phyloP scores from a whole-genome alignment of 352 stramenopile species.

The Albugo laibachii region DNA sequence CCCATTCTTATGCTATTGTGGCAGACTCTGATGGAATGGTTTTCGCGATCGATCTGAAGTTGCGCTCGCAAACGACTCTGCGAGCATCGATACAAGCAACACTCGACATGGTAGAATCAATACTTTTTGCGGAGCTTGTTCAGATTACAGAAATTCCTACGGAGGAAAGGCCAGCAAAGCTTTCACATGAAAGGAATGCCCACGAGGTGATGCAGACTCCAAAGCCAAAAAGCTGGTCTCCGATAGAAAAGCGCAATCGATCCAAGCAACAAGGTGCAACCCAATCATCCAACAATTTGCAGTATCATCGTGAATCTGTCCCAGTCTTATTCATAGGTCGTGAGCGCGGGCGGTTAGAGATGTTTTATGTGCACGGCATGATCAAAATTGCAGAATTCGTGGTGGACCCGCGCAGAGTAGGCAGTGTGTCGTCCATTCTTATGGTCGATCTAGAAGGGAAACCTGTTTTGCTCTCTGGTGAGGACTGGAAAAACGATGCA shows the following conservation, averaged over 20 bases:
- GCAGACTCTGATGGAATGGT: conserved; percentile 35
- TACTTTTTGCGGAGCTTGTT: conserved; percentile 41
- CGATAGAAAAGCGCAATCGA: conserved; percentile 1
- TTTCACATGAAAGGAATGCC: background rate
- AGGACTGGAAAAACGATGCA: conserved; percentile 10
- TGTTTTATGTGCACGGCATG: conserved; percentile 47
- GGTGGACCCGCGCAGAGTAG: conserved; percentile 19
- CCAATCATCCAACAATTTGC: conserved; percentile 4
- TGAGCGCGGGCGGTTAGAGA: conserved; percentile 40
- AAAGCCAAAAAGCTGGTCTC: background rate
- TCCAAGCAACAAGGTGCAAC: background rate
- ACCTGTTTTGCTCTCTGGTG: conserved; percentile 19
- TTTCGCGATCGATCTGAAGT: conserved; percentile 10
- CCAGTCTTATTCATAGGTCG: conserved; percentile 47
- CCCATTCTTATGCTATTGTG: conserved; percentile 26
- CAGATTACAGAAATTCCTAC: conserved; percentile 36
- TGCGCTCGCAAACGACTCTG: too few species aligned
- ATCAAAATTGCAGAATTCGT: conserved; percentile 46
- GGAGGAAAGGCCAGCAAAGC: background rate
- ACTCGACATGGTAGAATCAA: conserved; percentile 26
- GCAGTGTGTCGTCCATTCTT: conserved; percentile 31
- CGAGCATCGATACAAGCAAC: too few species aligned
- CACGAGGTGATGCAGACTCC: conserved; percentile 3
- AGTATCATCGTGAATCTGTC: conserved; percentile 28
- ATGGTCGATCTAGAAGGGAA: conserved; percentile 32